A percentile compares a stretch with the other conserved stretches of the same genome.
phyloP scores from a whole-genome alignment of 2,329 filamentous ascomycete genomes.

The Nemania diffusa region DNA sequence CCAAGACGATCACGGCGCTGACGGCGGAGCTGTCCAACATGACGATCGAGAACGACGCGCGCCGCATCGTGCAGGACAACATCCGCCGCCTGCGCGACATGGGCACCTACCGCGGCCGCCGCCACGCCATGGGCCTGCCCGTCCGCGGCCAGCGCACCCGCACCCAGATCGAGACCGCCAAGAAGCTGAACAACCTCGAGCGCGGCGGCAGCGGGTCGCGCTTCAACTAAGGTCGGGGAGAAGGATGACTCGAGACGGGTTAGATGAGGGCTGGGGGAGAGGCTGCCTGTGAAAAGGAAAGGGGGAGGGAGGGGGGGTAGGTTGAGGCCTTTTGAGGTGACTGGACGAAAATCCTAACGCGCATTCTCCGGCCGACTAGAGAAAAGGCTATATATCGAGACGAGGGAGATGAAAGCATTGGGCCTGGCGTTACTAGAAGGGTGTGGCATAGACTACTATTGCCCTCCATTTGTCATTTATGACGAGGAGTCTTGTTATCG shows the following conservation, averaged over 20 bases:
- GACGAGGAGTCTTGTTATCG: slow-evolving; percentile 1
- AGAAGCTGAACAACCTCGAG: slow-evolving; percentile 70
- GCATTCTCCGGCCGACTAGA: neutral
- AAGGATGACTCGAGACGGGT: no score
- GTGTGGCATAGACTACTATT: slow-evolving; percentile 2
- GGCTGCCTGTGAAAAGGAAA: neutral
- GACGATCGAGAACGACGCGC: slow-evolving; percentile 92
- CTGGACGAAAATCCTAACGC: neutral
- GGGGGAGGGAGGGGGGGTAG: neutral
- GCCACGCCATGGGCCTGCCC: slow-evolving; percentile 92
- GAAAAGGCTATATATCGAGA: neutral
- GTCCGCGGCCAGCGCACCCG: slow-evolving; percentile 91
- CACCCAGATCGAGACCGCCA: slow-evolving; percentile 72
- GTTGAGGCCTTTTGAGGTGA: neutral
- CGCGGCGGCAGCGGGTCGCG: slow-evolving; percentile 50
- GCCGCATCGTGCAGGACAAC: slow-evolving; percentile 81
- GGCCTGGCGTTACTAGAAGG: slow-evolving; percentile 35
- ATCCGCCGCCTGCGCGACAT: slow-evolving; percentile 89
- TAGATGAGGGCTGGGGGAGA: no score
- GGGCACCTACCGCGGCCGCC: slow-evolving; percentile 85
- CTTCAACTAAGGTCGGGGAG: neutral
- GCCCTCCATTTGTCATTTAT: slow-evolving; percentile 13
- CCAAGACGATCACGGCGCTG: slow-evolving; percentile 81
- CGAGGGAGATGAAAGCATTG: slow-evolving; percentile 13
- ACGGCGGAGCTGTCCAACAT: slow-evolving; percentile 88